phyloP scores from a whole-genome alignment of 768 basidiomycete genomes.

The Pleurotus platypus region DNA sequence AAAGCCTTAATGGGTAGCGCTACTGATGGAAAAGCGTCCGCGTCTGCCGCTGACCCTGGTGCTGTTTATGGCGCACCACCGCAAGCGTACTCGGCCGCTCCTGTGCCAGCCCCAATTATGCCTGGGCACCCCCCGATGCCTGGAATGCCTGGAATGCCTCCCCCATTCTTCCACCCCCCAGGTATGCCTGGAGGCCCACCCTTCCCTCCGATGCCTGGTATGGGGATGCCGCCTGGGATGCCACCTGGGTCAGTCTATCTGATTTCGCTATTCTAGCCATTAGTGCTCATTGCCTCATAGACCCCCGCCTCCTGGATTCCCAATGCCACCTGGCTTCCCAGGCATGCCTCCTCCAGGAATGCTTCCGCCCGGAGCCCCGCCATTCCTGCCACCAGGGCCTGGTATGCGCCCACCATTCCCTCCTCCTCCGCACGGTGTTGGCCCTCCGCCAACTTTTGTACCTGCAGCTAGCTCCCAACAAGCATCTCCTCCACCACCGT shows the following conservation, averaged over 20 bases:
- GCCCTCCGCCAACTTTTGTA: conserved; percentile 16
- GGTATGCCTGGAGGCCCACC: conserved; percentile 34
- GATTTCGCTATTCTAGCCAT: conserved; percentile 33
- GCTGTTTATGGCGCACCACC: conserved; percentile 75
- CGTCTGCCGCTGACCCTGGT: conserved; percentile 36
- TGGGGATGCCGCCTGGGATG: conserved; percentile 52
- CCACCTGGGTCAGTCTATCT: conserved; percentile 45
- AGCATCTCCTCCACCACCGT: conserved; percentile 8
- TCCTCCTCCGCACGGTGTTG: conserved; percentile 14
- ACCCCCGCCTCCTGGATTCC: conserved; percentile 53
- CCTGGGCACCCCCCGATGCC: conserved; percentile 25
- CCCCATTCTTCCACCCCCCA: conserved; percentile 41
- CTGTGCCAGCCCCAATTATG: conserved; percentile 26
- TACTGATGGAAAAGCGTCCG: conserved; percentile 28
- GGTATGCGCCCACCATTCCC: conserved; percentile 18
- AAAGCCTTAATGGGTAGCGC: conserved; percentile 82
- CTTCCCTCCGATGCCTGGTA: conserved; percentile 38
- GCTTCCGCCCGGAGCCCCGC: conserved; percentile 25
- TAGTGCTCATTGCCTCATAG: conserved; percentile 20
- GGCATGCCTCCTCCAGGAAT: conserved; percentile 30
- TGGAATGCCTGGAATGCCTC: conserved; percentile 19
- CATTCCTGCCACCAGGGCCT: conserved; percentile 14
- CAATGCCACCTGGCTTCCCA: conserved; percentile 45
- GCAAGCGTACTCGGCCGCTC: conserved; percentile 60
- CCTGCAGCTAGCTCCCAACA: conserved; percentile 8